Evolutionary conservation across 1,139 yeast genomes (phyloP).

Genomic region (Sugiyamaella paludigena): DNA sequence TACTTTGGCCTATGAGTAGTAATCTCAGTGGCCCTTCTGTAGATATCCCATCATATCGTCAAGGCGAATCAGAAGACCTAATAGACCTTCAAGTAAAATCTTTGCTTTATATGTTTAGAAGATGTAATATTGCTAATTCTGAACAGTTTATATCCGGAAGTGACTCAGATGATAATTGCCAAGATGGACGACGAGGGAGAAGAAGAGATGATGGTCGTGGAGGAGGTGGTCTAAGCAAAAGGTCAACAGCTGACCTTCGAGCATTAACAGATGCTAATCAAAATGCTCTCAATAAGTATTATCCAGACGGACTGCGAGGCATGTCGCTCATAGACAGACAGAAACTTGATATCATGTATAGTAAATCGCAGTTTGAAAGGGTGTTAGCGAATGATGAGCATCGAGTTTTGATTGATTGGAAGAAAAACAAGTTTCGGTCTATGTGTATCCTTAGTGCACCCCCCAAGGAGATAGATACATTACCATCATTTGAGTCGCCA

Average conservation of each 20-base stretch:
- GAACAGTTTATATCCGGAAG: constrained; percentile 35
- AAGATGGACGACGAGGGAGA: not conserved
- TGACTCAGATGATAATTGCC: not conserved
- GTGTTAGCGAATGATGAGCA: constrained; percentile 51
- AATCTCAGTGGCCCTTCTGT: constrained; percentile 24
- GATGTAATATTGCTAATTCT: constrained; percentile 48
- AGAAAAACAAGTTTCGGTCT: constrained; percentile 62
- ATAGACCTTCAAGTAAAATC: constrained; percentile 60
- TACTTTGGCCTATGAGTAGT: constrained; percentile 31
- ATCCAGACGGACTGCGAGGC: constrained; percentile 21
- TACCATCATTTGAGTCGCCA: constrained; percentile 30
- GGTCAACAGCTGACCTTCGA: constrained; percentile 16
- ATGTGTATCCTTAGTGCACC: constrained; percentile 51
- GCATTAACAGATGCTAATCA: constrained; percentile 11
- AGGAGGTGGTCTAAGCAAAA: not conserved
- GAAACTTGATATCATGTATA: constrained; percentile 55
- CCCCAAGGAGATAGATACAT: constrained; percentile 40
- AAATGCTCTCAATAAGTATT: constrained; percentile 15
- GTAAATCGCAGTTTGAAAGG: constrained; percentile 45
- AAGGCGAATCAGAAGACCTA: constrained; percentile 52
- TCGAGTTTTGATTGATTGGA: constrained; percentile 61
- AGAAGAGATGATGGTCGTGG: no score
- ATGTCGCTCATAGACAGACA: constrained; percentile 32
- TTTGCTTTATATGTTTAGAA: constrained; percentile 53
- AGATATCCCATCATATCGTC: constrained; percentile 47